Base-by-base conservation (phyloP, 2,329 filamentous ascomycete genomes). In the Diaporthe sp. region DNA sequence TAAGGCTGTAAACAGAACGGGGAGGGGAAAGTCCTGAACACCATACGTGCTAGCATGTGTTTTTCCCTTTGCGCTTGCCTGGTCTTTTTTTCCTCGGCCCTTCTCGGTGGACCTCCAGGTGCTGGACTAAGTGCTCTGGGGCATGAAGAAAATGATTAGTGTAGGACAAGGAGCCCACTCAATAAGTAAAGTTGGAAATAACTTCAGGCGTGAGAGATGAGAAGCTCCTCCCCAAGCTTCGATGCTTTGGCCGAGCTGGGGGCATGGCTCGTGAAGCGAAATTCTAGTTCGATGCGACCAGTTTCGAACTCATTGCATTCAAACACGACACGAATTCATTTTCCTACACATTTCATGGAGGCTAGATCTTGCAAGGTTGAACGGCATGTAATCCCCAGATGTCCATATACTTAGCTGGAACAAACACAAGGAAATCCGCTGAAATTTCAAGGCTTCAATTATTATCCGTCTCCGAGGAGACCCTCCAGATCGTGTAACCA, bases 1-100 rank as follows among this genome's bases (percentile, higher is more conserved):
- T 66, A 50, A 50, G 61, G 42, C 61, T 50, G 42, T 66, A 50
- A 66, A 9, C n/a, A 35, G 50, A 40, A 35, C 60, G 28, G 40
- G 33, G 25, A 47, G n/a, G 25, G 17, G 30, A 45, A 33, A 22
- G 2, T 64, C 30, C 40, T 10, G 33, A 9, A 33, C 40, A 22
- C 17, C 28, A 12, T 17, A 64, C 60, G 60, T 64, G 60, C 55
- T 25, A 22, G 42, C 30, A 2, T 33, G 6, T 66, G 22, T 22
- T 66, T 66, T 35, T 50, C 15, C 8, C 22, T 28, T 45, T 50
- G 35, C 28, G 12, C 40, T 33, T 35, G 19, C 13, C 19, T 30
- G 25, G 12, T 22, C 7, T 8, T 15, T 4, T 4, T 10, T 10
- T 35, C 30, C 19, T 22, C n/a, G 30, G 42, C 3, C 42, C 28